These are phyloP conservation scores for Blepharisma undulans DNA, from an alignment of 169 alveolate species.

Conservation along the genomic window DNA sequence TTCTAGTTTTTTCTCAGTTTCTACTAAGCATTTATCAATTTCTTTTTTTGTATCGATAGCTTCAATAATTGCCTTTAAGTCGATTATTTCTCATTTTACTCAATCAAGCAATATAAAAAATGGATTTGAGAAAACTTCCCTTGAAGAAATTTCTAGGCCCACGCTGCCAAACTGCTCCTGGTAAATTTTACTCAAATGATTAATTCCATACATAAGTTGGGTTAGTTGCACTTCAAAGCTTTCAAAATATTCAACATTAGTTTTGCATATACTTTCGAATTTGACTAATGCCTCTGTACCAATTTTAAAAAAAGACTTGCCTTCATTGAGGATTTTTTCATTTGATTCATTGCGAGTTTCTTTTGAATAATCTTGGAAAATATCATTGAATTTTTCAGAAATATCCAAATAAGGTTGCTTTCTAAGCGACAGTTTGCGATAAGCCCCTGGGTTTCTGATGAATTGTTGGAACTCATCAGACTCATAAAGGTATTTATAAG, in stretches of 20 bases:
- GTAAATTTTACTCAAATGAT: background rate
- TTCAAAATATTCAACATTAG: background rate
- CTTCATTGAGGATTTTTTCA: background rate
- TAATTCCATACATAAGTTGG: background rate
- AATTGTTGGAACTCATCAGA: slow-evolving; percentile 10
- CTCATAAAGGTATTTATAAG: background rate
- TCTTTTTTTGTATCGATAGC: background rate
- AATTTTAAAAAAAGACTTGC: background rate
- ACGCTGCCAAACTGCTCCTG: background rate
- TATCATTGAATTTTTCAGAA: background rate
- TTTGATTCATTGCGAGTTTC: background rate
- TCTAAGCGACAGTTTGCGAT: background rate
- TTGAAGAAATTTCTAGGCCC: background rate
- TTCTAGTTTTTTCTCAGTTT: background rate
- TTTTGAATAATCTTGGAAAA: background rate
- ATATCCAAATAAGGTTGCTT: no score
- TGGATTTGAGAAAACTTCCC: background rate
- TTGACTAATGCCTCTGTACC: background rate
- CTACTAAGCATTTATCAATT: background rate
- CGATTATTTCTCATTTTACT: background rate
- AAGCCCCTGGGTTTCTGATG: slow-evolving; percentile 18
- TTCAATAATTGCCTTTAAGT: background rate
- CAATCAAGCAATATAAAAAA: slow-evolving; percentile 6
- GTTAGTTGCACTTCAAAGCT: background rate
- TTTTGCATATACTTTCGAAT: slow-evolving; percentile 5